These are phyloP conservation scores for Beverwykella pulmonaria DNA, from an alignment of 495 filamentous ascomycete genomes.

Conservation along the genomic window DNA sequence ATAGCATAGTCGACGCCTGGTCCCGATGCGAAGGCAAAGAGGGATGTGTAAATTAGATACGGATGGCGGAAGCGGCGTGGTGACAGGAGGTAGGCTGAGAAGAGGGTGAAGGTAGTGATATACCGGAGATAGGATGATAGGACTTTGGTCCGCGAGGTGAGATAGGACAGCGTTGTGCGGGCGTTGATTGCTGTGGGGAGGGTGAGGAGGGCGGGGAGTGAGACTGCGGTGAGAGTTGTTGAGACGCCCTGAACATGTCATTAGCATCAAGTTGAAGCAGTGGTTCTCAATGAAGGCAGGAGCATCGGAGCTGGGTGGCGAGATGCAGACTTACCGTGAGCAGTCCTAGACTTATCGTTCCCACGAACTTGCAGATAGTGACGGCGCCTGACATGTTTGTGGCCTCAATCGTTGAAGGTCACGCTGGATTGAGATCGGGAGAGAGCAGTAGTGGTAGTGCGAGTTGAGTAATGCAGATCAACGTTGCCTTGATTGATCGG, in stretches of 20 bases:
- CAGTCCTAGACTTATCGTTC: slow-evolving; percentile 81
- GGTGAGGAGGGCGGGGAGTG: slow-evolving; percentile 73
- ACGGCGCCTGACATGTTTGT: slow-evolving; percentile 68
- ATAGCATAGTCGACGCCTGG: slow-evolving; percentile 31
- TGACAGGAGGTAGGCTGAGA: slow-evolving; percentile 73
- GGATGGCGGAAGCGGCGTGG: slow-evolving; percentile 73
- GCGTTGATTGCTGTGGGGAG: slow-evolving; percentile 73
- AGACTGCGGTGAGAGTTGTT: slow-evolving; percentile 72
- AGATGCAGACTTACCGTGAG: slow-evolving; percentile 64
- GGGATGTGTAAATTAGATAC: slow-evolving; percentile 77
- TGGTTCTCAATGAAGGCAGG: slow-evolving; percentile 9
- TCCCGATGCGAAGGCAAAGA: slow-evolving; percentile 53
- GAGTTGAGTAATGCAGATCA: slow-evolving; percentile 8
- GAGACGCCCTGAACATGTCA: slow-evolving; percentile 69
- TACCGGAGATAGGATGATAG: slow-evolving; percentile 59
- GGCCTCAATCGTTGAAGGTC: slow-evolving; percentile 4
- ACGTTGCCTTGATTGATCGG: slow-evolving; percentile 15
- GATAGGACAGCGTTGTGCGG: slow-evolving; percentile 66
- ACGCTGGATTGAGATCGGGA: not conserved
- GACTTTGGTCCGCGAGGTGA: slow-evolving; percentile 60
- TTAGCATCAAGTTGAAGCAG: not conserved
- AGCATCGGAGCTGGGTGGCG: slow-evolving; percentile 2
- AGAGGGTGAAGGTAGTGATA: slow-evolving; percentile 64
- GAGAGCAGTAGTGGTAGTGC: not conserved
- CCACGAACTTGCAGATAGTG: slow-evolving; percentile 83